These are phyloP conservation scores for Myriosclerotinia duriaeana DNA, from an alignment of 2,329 filamentous ascomycete genomes.

Conservation along the genomic window DNA sequence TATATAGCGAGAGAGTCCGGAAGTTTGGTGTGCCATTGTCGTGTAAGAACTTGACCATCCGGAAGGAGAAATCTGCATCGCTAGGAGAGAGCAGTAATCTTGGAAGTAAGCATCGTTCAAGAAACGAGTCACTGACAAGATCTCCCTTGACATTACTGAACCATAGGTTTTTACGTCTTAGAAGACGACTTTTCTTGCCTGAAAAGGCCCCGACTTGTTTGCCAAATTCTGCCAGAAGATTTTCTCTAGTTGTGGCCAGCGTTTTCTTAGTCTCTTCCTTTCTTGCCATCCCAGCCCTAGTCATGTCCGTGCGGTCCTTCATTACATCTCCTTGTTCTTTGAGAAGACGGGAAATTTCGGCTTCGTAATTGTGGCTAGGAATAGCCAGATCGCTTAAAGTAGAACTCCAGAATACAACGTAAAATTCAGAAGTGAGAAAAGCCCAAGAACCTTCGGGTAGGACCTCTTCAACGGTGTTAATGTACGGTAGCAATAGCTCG, in stretches of 20 bases:
- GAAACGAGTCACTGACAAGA: conserved; percentile 68
- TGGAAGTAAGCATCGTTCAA: conserved; percentile 92
- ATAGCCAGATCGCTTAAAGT: conserved; percentile 78
- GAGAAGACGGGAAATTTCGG: conserved; percentile 68
- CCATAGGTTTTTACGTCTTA: conserved; percentile 75
- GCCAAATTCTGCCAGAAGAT: conserved; percentile 71
- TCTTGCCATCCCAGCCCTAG: conserved; percentile 61
- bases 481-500: conserved; percentile 71
- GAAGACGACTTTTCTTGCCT: conserved; percentile 67
- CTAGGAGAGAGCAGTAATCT: conserved; percentile 78
- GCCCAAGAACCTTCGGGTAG: conserved; percentile 65
- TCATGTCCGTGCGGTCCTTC: conserved; percentile 71
- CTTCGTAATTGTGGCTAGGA: conserved; percentile 73
- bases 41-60: conserved; percentile 84
- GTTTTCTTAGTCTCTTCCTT: conserved; percentile 70
- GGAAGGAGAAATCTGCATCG: conserved; percentile 86
- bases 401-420: conserved; percentile 88
- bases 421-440: conserved; percentile 76
- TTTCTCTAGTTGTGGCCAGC: conserved; percentile 66
- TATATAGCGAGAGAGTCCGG: conserved; percentile 78
- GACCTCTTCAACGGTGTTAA: conserved; percentile 63
- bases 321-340: conserved; percentile 66
- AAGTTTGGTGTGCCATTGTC: conserved; percentile 82
- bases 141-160: conserved; percentile 68
- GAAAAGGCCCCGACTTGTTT: conserved; percentile 66